Base-by-base conservation (phyloP, 768 basidiomycete species). In the Suillus occidentalis region DNA sequence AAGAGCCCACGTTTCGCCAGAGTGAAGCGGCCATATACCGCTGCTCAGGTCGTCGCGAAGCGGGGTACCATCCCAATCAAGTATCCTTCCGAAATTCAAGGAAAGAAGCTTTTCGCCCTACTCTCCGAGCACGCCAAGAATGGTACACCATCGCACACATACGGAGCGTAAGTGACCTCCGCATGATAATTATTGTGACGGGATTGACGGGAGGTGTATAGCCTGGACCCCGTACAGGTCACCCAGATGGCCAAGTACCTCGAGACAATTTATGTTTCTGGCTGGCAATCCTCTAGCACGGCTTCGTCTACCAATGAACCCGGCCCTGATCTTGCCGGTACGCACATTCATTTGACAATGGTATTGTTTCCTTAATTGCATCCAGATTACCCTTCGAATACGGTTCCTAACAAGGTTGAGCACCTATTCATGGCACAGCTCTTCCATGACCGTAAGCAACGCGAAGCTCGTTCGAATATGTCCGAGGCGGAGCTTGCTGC, bases 191-290 rank as follows among this genome's bases (percentile, higher is more conserved):
- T 50, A 37, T 43, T 52, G 31, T 34, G 64, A 31, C 55, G 40
- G 14, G 37, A 56, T 59, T 64, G 57, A 49, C 39, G 28, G 63
- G 43, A 62, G 37, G 61, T n/a, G 6, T 62, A n/a, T 70, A 98
- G 97, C 25, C 89, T 99, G 68, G 97, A 99, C 76, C 94, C 96
- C 0, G 95, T 99, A 7, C 97, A 99, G 78, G 86, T 98, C 58
- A 98, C 96, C 0, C 97, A 99, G 79, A 99, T 99, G 97, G 96
- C 97, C 31, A 93, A 92, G 75, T 93, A 98, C 77, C 90, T 99
- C 70, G 97, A 99, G 80, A 98, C 97, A 3, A 92, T 99, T 70
- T 99, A 99, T 74, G 94, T 99, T 63, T 99, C 97, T 9, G 97
- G 97, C 5, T 94, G 92, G 92, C 92, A 94, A 72, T 94, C 90